Base-by-base conservation (phyloP, 2,329 filamentous ascomycete genomes). In the Talaromyces rugulosus region DNA sequence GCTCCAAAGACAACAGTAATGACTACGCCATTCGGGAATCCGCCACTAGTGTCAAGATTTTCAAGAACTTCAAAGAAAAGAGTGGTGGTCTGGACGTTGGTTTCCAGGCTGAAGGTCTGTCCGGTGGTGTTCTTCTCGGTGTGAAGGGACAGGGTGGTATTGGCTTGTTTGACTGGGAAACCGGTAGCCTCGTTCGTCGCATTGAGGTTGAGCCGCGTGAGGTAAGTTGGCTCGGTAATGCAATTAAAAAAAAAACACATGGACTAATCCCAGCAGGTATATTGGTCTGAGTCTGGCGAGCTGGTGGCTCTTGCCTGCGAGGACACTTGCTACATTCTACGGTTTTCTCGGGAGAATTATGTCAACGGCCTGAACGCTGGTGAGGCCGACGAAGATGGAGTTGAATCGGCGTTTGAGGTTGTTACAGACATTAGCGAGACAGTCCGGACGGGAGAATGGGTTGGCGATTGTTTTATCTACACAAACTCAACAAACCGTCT, bases 391-490 rank as follows among this genome's bases (percentile, higher is more conserved):
- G 87, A 89, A 68, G 94, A 97, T 75, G 95, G 95, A 61, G 94
- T 97, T 5, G 95, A 99, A 80, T 85, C 93, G 28, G 95, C 95
- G 5, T 97, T 99, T 69, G 95, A 98, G 73, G 90, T 98, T 31
- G 91, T 98, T 60, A 96, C 93, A 28, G 95, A 98, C 74, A 92
- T 97, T 72, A 94, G 89, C 73, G 95, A 98, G 79, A 91, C 85
- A 66, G 92, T 98, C 58, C 90, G 91, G 66, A 97, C 94, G 23
- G 95, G 94, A 69, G 91, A 96, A 80, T 99, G 95, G 95, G 91
- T 99, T 62, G 95, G 95, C 65, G 95, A 99, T 80, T 96, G 94
- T 81, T 96, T 99, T 83, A 93, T 98, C 75, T 99, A 98, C 84
- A 97, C 95, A 60, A 98, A 96, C 83, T 90, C 85, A 75, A 96